Evolutionary conservation across 257 asterid species (phyloP).

Genomic region (Craterostigma plantagineum): DNA sequence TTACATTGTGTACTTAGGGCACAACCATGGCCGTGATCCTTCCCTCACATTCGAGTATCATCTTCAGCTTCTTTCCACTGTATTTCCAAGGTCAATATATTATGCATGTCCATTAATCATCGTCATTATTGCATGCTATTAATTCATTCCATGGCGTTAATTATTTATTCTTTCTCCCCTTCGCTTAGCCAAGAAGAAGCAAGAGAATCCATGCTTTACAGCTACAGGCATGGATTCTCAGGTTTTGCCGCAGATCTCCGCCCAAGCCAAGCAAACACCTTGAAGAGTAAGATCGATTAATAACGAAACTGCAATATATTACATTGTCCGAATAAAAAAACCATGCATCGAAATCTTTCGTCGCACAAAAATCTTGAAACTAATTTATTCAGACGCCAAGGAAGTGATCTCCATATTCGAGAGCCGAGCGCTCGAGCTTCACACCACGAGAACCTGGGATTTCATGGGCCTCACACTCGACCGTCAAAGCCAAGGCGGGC

Average conservation of each 20-base stretch:
- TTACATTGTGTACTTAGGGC: constrained; percentile 42
- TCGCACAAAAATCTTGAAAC: not conserved
- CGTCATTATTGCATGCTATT: not conserved
- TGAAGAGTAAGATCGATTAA: constrained; percentile 23
- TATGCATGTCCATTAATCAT: not conserved
- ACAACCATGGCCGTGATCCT: constrained; percentile 16
- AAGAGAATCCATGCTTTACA: constrained; percentile 30
- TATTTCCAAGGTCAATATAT: constrained; percentile 24
- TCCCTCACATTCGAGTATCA: constrained; percentile 24
- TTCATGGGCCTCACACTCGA: constrained; percentile 39
- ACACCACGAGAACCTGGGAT: constrained; percentile 68
- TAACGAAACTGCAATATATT: too few species aligned
- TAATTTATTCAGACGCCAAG: constrained; percentile 19
- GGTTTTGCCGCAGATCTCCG: constrained; percentile 45
- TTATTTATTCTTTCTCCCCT: not conserved
- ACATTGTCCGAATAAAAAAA: too few species aligned
- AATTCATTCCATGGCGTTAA: not conserved
- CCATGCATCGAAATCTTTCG: too few species aligned
- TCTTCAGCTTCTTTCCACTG: constrained; percentile 23
- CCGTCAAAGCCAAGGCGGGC: constrained; percentile 8
- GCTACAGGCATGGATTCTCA: constrained; percentile 40
- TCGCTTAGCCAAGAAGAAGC: constrained; percentile 50
- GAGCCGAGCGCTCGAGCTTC: constrained; percentile 23
- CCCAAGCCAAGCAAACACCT: constrained; percentile 30
- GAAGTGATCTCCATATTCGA: constrained; percentile 46